phyloP scores from a whole-genome alignment of 2,329 filamentous ascomycete genomes.

The Didymella exigua region DNA sequence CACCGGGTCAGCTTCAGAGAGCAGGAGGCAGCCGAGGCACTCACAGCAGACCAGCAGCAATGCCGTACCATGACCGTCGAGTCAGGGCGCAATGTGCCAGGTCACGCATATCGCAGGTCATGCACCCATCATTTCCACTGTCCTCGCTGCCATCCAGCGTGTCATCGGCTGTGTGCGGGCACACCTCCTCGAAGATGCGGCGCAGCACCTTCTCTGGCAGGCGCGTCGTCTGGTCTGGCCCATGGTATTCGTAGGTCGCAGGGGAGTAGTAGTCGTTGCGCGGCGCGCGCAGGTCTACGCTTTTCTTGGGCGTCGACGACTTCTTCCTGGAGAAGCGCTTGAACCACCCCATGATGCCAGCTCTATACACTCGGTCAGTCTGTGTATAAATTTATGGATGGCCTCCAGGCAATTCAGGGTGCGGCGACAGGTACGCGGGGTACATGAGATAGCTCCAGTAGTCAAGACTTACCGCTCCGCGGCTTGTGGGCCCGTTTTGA shows the following conservation, averaged over 20 bases:
- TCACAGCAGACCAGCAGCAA: constrained; percentile 67
- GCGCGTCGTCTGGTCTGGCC: constrained; percentile 51
- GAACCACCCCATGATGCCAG: constrained; percentile 56
- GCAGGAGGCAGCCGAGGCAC: constrained; percentile 42
- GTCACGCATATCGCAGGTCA: constrained; percentile 92
- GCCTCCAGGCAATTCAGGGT: constrained; percentile 19
- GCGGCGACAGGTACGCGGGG: constrained; percentile 19
- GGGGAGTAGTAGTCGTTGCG: constrained; percentile 41
- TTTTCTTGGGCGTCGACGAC: constrained; percentile 43
- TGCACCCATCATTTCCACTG: constrained; percentile 78
- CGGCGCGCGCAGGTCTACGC: constrained; percentile 31
- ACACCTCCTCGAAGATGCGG: constrained; percentile 80
- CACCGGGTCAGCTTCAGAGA: constrained; percentile 14
- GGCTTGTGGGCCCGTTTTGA: constrained; percentile 16
- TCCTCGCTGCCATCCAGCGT: constrained; percentile 80
- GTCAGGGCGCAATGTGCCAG: constrained; percentile 79
- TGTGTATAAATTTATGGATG: constrained; percentile 15
- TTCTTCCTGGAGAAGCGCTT: constrained; percentile 55
- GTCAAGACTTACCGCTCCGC: constrained; percentile 9
- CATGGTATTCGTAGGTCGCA: constrained; percentile 37
- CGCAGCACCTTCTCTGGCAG: constrained; percentile 74
- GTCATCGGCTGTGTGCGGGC: constrained; percentile 76
- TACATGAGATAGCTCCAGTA: constrained; percentile 13
- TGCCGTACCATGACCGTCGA: constrained; percentile 71
- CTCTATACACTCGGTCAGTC: constrained; percentile 27